Evolutionary conservation across 306 rosid species (phyloP).

Genomic region (Senna siamea): DNA sequence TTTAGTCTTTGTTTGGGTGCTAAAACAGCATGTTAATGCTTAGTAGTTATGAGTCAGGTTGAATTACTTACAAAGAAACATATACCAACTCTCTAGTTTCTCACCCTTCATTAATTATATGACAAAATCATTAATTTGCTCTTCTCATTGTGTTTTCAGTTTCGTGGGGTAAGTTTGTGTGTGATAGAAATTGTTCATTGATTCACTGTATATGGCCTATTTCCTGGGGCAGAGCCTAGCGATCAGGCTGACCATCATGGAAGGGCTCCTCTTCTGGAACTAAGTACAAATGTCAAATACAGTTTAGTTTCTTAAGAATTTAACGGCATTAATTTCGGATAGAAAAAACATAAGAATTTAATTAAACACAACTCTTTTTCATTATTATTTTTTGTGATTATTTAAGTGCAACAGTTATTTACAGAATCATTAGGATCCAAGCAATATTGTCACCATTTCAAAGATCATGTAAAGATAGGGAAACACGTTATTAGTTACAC

Average conservation of each 20-base stretch:
- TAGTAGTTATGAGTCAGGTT: not conserved
- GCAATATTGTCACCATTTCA: not conserved
- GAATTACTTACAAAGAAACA: not conserved
- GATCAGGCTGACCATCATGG: too few relatives aligned
- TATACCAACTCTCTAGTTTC: not conserved
- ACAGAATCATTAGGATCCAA: not conserved
- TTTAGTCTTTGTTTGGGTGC: slow-evolving; percentile 1
- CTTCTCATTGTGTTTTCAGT: not conserved
- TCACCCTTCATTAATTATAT: slow-evolving; percentile 1
- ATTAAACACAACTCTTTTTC: too few relatives aligned
- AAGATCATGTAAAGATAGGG: not conserved
- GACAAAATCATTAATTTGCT: not conserved
- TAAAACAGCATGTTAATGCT: not conserved
- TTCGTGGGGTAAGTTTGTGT: not conserved
- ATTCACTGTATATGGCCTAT: not conserved
- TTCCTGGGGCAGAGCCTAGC: not conserved
- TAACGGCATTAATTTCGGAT: too few relatives aligned
- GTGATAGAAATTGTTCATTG: slow-evolving; percentile 2
- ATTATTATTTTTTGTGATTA: not conserved
- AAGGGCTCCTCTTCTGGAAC: too few relatives aligned
- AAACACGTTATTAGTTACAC: not conserved
- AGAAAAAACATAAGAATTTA: too few relatives aligned
- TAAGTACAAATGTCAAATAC: too few relatives aligned
- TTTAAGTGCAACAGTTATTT: not conserved
- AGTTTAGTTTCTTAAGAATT: too few relatives aligned